Percentiles rank a stretch among this genome's conserved stretches.
These are phyloP conservation scores for Xylaria castorea DNA, from an alignment of 495 filamentous ascomycete genomes.

Conservation along the genomic window DNA sequence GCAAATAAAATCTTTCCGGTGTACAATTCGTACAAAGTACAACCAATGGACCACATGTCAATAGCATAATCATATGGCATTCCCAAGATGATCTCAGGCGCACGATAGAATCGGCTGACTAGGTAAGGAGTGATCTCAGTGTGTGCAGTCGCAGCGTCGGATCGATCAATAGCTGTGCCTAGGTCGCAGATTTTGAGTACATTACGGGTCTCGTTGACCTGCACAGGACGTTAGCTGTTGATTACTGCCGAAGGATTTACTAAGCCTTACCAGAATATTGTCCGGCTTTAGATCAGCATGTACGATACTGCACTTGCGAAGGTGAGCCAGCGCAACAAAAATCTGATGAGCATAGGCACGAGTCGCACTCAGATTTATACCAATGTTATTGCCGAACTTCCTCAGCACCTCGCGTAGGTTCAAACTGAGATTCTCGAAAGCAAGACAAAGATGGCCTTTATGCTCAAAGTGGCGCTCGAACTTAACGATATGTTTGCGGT, in stretches of 20 bases:
- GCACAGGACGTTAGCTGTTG: slow-evolving; percentile 42
- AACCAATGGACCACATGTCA: slow-evolving; percentile 97
- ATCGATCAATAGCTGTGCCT: slow-evolving; percentile 88
- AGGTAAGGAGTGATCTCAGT: slow-evolving; percentile 93
- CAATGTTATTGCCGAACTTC: slow-evolving; percentile 93
- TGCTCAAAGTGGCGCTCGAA: slow-evolving; percentile 89
- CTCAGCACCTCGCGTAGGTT: slow-evolving; percentile 95
- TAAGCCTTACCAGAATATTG: slow-evolving; percentile 75
- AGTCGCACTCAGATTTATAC: slow-evolving; percentile 85
- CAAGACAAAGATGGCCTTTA: slow-evolving; percentile 93
- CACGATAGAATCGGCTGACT: slow-evolving; percentile 95
- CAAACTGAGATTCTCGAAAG: slow-evolving; percentile 93
- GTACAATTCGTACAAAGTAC: slow-evolving; percentile 95
- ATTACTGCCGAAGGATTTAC: slow-evolving; percentile 2
- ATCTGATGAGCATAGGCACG: slow-evolving; percentile 92
- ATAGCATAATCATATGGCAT: slow-evolving; percentile 92
- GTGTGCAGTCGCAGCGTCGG: slow-evolving; percentile 66
- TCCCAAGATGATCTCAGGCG: slow-evolving; percentile 96
- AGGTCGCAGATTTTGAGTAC: slow-evolving; percentile 94
- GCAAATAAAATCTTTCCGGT: slow-evolving; percentile 97
- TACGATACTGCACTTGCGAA: slow-evolving; percentile 90
- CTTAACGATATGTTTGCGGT: slow-evolving; percentile 91
- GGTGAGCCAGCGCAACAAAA: slow-evolving; percentile 82
- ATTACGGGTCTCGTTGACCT: slow-evolving; percentile 79
- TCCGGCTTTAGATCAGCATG: slow-evolving; percentile 98